These are phyloP conservation scores for Solanum tarapatanum DNA, from an alignment of 257 asterid genomes.

Conservation along the genomic window DNA sequence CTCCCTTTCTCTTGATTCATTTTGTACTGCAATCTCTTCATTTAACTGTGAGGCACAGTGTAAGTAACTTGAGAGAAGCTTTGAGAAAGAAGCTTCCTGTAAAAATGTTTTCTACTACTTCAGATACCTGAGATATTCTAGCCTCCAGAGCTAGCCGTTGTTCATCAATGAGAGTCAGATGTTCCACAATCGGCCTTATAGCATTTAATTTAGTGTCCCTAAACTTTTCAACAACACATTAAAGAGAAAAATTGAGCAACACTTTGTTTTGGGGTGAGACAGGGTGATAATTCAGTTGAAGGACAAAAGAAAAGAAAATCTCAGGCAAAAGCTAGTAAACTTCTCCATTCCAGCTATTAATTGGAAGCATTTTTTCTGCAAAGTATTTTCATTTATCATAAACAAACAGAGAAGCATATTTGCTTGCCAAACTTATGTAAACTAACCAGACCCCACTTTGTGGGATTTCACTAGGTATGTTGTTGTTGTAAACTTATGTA, in stretches of 20 bases:
- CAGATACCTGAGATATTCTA: slow-evolving; percentile 47
- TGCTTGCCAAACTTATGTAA: background rate
- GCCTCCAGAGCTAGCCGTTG: slow-evolving; percentile 34
- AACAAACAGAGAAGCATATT: background rate
- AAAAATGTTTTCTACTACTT: background rate
- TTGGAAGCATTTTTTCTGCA: background rate
- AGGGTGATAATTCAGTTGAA: background rate
- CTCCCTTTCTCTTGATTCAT: background rate
- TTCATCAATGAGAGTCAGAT: slow-evolving; percentile 40
- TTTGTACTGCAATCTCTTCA: background rate
- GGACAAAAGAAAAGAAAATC: background rate
- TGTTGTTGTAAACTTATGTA: background rate
- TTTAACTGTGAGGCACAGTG: background rate
- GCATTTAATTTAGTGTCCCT: slow-evolving; percentile 42
- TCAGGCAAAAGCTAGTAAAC: background rate
- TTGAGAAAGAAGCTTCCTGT: background rate
- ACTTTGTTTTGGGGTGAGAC: background rate
- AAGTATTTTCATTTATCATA: background rate
- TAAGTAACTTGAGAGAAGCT: background rate
- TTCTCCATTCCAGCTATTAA: background rate
- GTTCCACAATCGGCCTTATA: slow-evolving; percentile 42
- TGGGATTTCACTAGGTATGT: too few relatives aligned
- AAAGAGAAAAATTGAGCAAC: background rate
- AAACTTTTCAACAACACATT: background rate
- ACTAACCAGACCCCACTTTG: too few relatives aligned